phyloP scores from a whole-genome alignment of 768 basidiomycete genomes.

The Panellus pusillus region DNA sequence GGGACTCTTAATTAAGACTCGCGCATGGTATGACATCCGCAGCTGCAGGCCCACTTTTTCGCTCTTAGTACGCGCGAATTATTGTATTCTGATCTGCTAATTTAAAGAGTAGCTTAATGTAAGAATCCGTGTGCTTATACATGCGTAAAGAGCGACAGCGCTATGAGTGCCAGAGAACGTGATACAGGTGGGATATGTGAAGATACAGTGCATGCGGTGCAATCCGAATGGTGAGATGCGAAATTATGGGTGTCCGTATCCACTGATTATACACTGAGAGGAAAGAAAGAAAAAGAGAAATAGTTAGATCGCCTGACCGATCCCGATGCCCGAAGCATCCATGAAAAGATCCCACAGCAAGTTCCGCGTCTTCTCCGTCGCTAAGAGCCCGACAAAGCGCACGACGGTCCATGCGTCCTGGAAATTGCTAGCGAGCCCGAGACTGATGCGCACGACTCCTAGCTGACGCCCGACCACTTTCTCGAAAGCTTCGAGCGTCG shows the following conservation, averaged over 20 bases:
- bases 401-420: conserved; percentile 66
- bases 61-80: no score
- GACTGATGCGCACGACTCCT: conserved; percentile 74
- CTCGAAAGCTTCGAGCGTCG: conserved; percentile 65
- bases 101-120: not conserved
- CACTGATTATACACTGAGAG: not conserved
- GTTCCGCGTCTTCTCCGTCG: conserved; percentile 35
- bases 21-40: no score
- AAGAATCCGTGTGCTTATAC: not conserved
- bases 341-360: conserved; percentile 43
- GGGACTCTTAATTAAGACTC: not conserved
- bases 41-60: no score
- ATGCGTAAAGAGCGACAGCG: not conserved
- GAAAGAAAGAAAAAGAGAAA: conserved; percentile 1
- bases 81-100: no score
- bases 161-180: not conserved
- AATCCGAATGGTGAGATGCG: not conserved
- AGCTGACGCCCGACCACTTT: conserved; percentile 61
- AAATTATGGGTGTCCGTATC: conserved; percentile 2
- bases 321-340: conserved; percentile 22
- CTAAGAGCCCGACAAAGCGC: conserved; percentile 48
- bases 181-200: conserved; percentile 9
- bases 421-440: conserved; percentile 80
- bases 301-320: conserved; percentile 35
- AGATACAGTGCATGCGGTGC: conserved; percentile 6